phyloP scores from a whole-genome alignment of 306 rosid genomes.

The Trifolium repens region DNA sequence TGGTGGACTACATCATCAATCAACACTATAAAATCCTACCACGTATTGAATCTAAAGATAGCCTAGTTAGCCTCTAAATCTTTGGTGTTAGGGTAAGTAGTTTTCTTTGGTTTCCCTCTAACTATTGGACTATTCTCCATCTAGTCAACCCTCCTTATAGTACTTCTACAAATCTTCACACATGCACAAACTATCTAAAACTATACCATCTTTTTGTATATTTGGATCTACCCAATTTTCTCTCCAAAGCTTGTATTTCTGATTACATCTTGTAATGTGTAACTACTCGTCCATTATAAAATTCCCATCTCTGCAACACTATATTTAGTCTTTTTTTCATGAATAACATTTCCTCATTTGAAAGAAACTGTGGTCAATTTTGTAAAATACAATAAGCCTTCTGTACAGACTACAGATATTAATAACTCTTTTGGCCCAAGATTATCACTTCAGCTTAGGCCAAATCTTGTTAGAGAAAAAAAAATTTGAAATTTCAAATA shows the following conservation, averaged over 20 bases:
- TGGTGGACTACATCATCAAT: not conserved
- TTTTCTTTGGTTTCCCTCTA: conserved; percentile 24
- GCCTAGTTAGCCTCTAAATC: conserved; percentile 1
- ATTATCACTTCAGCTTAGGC: conserved; percentile 30
- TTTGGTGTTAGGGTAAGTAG: not conserved
- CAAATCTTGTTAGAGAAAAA: conserved; percentile 34
- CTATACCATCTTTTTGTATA: not conserved
- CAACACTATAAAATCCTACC: not conserved
- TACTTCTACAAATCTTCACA: not conserved
- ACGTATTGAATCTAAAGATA: not conserved
- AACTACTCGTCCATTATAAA: not conserved
- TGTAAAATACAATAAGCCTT: conserved; percentile 17
- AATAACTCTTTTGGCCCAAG: conserved; percentile 13
- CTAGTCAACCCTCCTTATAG: conserved; percentile 11
- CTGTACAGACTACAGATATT: conserved; percentile 8
- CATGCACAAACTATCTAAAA: not conserved
- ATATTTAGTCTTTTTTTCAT: not conserved
- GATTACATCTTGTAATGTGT: not conserved
- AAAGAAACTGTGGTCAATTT: conserved; percentile 15
- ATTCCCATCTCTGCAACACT: not conserved
- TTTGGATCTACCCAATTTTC: conserved; percentile 7
- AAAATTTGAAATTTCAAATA: conserved; percentile 14
- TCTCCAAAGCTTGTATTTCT: conserved; percentile 4
- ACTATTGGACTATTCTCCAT: not conserved
- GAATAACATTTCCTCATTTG: conserved; percentile 1